Evolutionary conservation across 176 grass and related monocot genomes (phyloP).

Genomic region (Cenchrus americanus): DNA sequence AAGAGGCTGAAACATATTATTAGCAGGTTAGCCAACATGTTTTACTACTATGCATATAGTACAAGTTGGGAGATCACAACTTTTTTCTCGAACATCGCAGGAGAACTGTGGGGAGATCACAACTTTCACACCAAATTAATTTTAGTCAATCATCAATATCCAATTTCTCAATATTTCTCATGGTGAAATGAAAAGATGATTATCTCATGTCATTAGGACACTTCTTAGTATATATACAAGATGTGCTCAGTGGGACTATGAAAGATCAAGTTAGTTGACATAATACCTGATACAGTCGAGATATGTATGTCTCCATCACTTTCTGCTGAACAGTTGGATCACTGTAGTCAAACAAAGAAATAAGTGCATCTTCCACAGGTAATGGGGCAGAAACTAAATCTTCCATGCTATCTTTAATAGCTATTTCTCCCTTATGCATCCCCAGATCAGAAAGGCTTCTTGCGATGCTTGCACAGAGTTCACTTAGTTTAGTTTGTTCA

Average conservation of each 20-base stretch:
- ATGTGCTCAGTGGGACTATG: background rate
- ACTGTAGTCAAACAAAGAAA: slow-evolving; percentile 86
- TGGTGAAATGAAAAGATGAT: background rate
- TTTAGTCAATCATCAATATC: background rate
- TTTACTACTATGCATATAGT: background rate
- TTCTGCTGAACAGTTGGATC: slow-evolving; percentile 81
- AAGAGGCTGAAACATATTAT: slow-evolving; percentile 67
- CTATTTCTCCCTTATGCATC: slow-evolving; percentile 69
- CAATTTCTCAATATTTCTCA: background rate
- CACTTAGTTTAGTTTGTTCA: slow-evolving; percentile 97
- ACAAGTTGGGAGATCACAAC: slow-evolving; percentile 25
- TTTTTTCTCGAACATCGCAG: background rate
- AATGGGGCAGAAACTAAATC: slow-evolving; percentile 80
- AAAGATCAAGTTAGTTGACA: background rate
- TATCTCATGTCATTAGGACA: background rate
- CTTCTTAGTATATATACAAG: slow-evolving; percentile 14
- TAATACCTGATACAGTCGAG: slow-evolving; percentile 86
- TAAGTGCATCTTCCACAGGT: slow-evolving; percentile 92
- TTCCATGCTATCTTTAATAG: slow-evolving; percentile 76
- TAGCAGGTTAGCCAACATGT: slow-evolving; percentile 37
- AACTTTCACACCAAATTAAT: background rate
- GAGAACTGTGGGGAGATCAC: background rate
- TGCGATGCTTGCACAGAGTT: slow-evolving; percentile 77
- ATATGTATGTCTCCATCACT: slow-evolving; percentile 90
- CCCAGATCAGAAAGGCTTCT: slow-evolving; percentile 86